Percentiles rank a stretch among this genome's conserved stretches.
Conservation (phyloP, 768 basidiomycete species). For the Mycena leptocephala region DNA sequence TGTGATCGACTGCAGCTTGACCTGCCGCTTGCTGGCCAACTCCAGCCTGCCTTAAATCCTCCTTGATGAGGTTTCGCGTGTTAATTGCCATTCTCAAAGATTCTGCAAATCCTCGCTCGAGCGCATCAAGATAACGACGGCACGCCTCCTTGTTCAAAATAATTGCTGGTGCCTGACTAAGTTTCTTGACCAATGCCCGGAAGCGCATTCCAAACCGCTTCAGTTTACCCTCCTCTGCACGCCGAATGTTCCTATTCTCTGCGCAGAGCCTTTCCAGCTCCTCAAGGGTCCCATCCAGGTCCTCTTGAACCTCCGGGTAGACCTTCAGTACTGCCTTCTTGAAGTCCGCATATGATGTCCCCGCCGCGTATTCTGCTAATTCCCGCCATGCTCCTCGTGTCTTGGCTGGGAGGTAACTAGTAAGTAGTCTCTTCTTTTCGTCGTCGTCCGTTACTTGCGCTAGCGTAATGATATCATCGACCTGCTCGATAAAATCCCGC, state of each 20-base stretch:
- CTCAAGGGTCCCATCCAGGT: constrained; percentile 15
- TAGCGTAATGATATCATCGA: no score
- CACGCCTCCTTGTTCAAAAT: constrained; percentile 29
- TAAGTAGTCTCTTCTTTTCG: no score
- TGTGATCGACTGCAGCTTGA: background rate
- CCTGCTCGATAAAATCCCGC: no score
- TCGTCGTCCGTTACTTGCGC: no score
- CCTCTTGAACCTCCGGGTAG: constrained; percentile 21
- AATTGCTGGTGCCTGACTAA: constrained; percentile 16
- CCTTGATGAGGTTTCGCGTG: constrained; percentile 11
- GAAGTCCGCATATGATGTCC: background rate
- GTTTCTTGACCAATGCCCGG: constrained; percentile 13
- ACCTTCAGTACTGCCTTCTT: constrained; percentile 14
- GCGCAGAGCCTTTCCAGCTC: constrained; percentile 13
- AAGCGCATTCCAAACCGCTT: constrained; percentile 21
- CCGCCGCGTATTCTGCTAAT: background rate
- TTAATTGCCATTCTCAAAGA: constrained; percentile 9
- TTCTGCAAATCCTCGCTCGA: constrained; percentile 25
- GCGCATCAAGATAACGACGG: constrained; percentile 15
- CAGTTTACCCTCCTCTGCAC: constrained; percentile 12
- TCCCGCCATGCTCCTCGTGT: background rate
- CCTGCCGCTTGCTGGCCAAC: background rate
- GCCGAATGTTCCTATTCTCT: background rate
- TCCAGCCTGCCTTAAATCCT: background rate
- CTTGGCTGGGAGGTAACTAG: no score